Conservation (phyloP, 352 stramenopile species). For the Globisporangium yorkense region DNA sequence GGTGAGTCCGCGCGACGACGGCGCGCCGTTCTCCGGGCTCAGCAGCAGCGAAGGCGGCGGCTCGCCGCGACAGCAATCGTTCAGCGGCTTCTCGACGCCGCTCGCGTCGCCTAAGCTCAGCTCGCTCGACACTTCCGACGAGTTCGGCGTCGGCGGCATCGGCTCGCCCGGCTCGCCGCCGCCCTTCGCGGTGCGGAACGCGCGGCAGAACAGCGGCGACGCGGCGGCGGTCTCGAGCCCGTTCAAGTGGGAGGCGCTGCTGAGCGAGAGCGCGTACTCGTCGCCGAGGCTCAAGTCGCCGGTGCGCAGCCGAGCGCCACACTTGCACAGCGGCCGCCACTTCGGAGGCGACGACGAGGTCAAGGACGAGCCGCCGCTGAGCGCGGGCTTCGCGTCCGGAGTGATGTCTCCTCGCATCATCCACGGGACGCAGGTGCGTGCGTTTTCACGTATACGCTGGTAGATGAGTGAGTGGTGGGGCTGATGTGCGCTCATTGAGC, state of each 20-base stretch:
- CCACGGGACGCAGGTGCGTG: slow-evolving; percentile 29
- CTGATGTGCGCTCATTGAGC: neutral
- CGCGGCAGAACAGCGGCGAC: slow-evolving; percentile 6
- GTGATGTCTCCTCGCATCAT: slow-evolving; percentile 36
- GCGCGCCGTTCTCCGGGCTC: slow-evolving; percentile 26
- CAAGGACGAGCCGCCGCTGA: slow-evolving; percentile 12
- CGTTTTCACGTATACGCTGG: too few relatives aligned
- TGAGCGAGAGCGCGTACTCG: slow-evolving; percentile 55
- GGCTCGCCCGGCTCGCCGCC: slow-evolving; percentile 53
- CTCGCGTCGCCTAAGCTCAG: slow-evolving; percentile 51
- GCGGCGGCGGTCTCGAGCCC: slow-evolving; percentile 25
- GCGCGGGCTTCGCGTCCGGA: slow-evolving; percentile 17
- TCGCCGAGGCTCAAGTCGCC: slow-evolving; percentile 50
- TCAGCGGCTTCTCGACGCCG: slow-evolving; percentile 58
- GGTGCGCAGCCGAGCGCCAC: slow-evolving; percentile 1
- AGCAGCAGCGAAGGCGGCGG: slow-evolving; percentile 39
- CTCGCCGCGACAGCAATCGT: slow-evolving; percentile 22
- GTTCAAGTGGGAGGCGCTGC: slow-evolving; percentile 60
- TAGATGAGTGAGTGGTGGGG: neutral
- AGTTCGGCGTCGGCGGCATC: slow-evolving; percentile 29
- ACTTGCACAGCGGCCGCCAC: slow-evolving; percentile 8
- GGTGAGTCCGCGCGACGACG: slow-evolving; percentile 18
- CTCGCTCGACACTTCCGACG: slow-evolving; percentile 46
- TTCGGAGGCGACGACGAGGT: slow-evolving; percentile 39
- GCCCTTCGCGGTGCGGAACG: slow-evolving; percentile 48